Evolutionary conservation across 768 basidiomycete genomes (phyloP), one percentile per base, ranked within the genome.

Genomic region (Sporobolomyces roseus): DNA sequence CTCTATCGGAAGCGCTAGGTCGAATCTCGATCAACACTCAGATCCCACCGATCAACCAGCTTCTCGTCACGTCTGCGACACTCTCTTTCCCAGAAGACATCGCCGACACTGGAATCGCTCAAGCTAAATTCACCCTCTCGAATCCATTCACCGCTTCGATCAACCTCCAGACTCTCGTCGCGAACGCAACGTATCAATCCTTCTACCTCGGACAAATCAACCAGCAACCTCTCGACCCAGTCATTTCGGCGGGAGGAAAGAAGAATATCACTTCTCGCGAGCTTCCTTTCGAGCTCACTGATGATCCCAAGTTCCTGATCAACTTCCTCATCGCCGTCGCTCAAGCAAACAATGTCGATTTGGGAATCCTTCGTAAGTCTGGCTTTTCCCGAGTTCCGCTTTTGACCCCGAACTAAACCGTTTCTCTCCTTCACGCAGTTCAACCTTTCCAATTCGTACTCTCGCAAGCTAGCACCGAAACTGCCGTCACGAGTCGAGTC

Each of bases 101-200:
- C 55, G 84, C 83, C 23, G 78, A 82, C 67, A 87, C 84, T 1
- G 86, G 86, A 19, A 76, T 86, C 23, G 86, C 86, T 4, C 80
- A 81, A 25, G 79, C 84, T 17, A 79, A 83, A 2, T 88, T 88
- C 77, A 80, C 79, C 2, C 80, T 89, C 38, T 79, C 80, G 25
- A 88, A 89, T 74, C 87, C 87, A 0, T 89, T 89, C 79, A 87
- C 86, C 0, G 86, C 88, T n/a, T 84, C 84, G 75, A 84, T 89
- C 76, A 86, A 85, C 75, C 77, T 89, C 27, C 76, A 86, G n/a
- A 77, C 79, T 50, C 77, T 88, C 23, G 79, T 78, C 7, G 84
- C 87, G 1, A 82, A 78, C 13, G 87, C 84, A 0, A 83, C 81
- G 2, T 87, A 83, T 80, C 80, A 83, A 30, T 80, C 80, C 56